phyloP scores from a whole-genome alignment of 139 green algal species.

The Volvox reticuliferus region DNA sequence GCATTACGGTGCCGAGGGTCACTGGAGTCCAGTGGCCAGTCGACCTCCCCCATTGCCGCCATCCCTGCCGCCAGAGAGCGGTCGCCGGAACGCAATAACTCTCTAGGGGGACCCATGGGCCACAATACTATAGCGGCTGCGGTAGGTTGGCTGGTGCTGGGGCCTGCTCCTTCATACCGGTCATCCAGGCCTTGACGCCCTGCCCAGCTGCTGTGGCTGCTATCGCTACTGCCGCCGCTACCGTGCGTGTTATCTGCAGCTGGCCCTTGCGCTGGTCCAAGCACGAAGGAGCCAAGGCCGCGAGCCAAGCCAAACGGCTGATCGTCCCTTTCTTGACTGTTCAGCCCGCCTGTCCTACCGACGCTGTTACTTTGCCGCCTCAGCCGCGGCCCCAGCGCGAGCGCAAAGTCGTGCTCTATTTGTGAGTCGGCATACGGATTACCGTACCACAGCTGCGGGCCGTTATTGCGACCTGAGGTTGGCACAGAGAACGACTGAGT shows the following conservation, averaged over 20 bases:
- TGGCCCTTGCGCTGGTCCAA: not conserved
- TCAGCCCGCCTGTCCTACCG: not conserved
- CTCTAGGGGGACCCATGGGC: not conserved
- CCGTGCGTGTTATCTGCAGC: not conserved
- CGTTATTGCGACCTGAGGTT: not conserved
- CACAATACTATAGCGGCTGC: not conserved
- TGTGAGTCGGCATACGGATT: not conserved
- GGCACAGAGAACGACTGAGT: no score
- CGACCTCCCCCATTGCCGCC: not conserved
- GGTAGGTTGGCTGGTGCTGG: not conserved
- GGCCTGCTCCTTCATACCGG: not conserved
- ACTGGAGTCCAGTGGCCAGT: not conserved
- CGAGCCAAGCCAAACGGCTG: not conserved
- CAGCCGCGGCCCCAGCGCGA: not conserved
- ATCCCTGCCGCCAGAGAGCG: not conserved
- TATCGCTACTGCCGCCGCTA: conserved; percentile 1
- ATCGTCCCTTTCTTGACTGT: not conserved
- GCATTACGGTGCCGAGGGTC: not conserved
- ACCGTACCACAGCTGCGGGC: conserved; percentile 1
- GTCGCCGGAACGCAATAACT: not conserved
- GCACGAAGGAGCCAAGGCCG: no score
- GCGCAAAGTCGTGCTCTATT: not conserved
- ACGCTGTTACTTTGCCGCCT: not conserved
- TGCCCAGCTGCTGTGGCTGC: not conserved
- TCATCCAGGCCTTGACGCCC: not conserved